Evolutionary conservation across 305 asterid species (phyloP).

Genomic region (Ajuga reptans): DNA sequence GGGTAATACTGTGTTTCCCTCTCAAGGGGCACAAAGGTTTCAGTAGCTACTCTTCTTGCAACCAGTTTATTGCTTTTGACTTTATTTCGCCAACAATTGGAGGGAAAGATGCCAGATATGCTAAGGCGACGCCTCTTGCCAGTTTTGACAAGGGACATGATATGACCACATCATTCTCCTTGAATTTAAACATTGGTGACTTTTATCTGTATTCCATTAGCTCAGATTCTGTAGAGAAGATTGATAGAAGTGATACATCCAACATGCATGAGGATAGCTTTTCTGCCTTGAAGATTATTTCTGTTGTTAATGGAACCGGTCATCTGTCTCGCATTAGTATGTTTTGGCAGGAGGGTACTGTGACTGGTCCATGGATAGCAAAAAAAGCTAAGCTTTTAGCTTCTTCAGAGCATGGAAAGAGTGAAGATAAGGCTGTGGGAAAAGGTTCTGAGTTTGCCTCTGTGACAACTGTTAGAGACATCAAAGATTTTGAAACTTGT

Average conservation of each 20-base stretch:
- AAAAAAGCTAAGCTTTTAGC: constrained; percentile 72
- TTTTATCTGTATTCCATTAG: constrained; percentile 47
- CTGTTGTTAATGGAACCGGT: constrained; percentile 40
- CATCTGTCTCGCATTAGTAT: constrained; percentile 52
- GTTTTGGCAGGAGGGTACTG: constrained; percentile 68
- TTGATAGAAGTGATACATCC: constrained; percentile 32
- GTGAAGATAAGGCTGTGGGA: constrained; percentile 45
- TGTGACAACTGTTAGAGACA: constrained; percentile 59
- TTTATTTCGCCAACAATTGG: constrained; percentile 37
- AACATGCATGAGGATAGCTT: constrained; percentile 34
- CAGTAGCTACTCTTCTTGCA: constrained; percentile 51
- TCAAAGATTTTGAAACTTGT: constrained; percentile 43
- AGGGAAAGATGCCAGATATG: constrained; percentile 35
- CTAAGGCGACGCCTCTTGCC: constrained; percentile 34
- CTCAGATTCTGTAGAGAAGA: constrained; percentile 33
- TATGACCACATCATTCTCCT: constrained; percentile 42
- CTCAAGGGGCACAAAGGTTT: constrained; percentile 29
- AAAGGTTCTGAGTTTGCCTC: constrained; percentile 72
- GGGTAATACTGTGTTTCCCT: constrained; percentile 75
- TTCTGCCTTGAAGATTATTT: constrained; percentile 49
- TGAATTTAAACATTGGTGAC: constrained; percentile 54
- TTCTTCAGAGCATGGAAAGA: constrained; percentile 53
- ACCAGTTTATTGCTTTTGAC: constrained; percentile 72
- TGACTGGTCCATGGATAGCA: constrained; percentile 79
- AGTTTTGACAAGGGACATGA: constrained; percentile 36